Conservation (phyloP, 2,329 filamentous ascomycete species). For the Fusarium guadeloupense region DNA sequence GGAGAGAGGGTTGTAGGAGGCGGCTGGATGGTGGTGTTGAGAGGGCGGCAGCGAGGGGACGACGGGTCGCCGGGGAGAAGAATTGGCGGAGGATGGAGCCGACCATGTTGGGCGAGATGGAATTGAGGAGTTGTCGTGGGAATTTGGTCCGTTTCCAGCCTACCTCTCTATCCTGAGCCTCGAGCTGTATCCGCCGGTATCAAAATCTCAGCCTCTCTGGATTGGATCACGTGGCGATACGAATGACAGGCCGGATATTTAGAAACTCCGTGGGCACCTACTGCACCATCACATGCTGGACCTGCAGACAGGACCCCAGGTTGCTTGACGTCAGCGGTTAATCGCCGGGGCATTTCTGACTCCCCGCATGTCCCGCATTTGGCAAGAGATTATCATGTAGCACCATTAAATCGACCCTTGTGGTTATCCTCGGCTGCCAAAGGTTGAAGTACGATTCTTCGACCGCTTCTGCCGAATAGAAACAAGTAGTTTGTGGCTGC, state of each 20-base stretch:
- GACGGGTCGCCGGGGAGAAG: conserved; percentile 47
- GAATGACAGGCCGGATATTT: accelerated
- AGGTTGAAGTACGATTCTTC: conserved; percentile 32
- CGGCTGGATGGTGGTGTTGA: conserved; percentile 28
- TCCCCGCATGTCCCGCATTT: conserved; percentile 13
- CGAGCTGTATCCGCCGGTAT: conserved; percentile 24
- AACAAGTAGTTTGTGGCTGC: conserved; percentile 7
- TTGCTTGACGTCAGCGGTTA: conserved; percentile 43
- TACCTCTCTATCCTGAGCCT: conserved; percentile 14
- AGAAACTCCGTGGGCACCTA: conserved; percentile 26
- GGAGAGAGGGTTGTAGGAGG: conserved; percentile 44
- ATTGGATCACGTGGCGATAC: conserved; percentile 27
- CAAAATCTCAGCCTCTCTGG: conserved; percentile 41
- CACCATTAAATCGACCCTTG: conserved; percentile 10
- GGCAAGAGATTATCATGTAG: neutral
- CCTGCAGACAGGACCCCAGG: conserved; percentile 4
- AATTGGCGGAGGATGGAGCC: conserved; percentile 49
- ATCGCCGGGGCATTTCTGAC: conserved; percentile 32
- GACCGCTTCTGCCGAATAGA: conserved; percentile 31
- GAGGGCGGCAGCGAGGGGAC: conserved; percentile 37
- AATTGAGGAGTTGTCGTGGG: neutral
- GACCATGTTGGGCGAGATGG: conserved; percentile 47
- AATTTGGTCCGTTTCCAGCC: conserved; percentile 16
- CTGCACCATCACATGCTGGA: conserved; percentile 36
- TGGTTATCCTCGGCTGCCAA: conserved; percentile 44